phyloP scores from a whole-genome alignment of 1,284 basidiomycete genomes.

The Moniliella sp. region DNA sequence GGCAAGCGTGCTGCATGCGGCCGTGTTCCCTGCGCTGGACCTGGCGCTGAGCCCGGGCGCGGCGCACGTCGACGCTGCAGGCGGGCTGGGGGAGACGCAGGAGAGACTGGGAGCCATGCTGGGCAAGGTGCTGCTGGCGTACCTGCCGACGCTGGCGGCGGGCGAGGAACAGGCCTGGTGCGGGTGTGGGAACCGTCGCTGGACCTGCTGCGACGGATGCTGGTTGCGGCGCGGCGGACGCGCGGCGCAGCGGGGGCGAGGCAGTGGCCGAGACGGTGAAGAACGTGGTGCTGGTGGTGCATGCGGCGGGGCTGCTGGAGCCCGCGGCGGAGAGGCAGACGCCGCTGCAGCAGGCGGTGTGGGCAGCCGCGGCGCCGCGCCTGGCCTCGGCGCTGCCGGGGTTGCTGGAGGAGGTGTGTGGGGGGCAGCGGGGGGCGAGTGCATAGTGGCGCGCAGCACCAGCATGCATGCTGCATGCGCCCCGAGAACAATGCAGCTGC shows the following conservation, averaged over 20 bases:
- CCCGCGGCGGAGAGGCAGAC: too few species aligned
- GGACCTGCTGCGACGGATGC: conserved; percentile 67
- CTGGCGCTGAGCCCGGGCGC: conserved; percentile 70
- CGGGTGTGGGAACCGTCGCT: conserved; percentile 75
- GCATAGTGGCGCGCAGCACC: too few species aligned
- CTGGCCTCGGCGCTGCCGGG: too few species aligned
- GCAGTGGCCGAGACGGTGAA: conserved; percentile 87
- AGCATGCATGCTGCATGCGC: too few species aligned
- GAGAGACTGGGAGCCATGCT: conserved; percentile 64
- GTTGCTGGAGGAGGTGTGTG: too few species aligned
- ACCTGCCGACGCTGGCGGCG: conserved; percentile 53
- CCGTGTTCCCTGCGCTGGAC: conserved; percentile 77
- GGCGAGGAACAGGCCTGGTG: conserved; percentile 44
- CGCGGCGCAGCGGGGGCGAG: conserved; percentile 69
- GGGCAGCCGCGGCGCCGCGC: too few species aligned
- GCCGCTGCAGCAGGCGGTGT: too few species aligned
- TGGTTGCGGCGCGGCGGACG: conserved; percentile 62
- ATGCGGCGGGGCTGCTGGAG: conserved; percentile 59
- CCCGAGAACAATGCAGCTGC: too few species aligned
- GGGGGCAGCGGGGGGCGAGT: too few species aligned
- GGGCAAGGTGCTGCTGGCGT: conserved; percentile 86
- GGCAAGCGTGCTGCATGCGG: conserved; percentile 63
- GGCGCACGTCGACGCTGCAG: conserved; percentile 49
- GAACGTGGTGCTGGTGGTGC: conserved; percentile 88
- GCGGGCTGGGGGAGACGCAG: conserved; percentile 71